phyloP scores from a whole-genome alignment of 1,139 yeast genomes.

The Kurtzmaniella quercitrusa region DNA sequence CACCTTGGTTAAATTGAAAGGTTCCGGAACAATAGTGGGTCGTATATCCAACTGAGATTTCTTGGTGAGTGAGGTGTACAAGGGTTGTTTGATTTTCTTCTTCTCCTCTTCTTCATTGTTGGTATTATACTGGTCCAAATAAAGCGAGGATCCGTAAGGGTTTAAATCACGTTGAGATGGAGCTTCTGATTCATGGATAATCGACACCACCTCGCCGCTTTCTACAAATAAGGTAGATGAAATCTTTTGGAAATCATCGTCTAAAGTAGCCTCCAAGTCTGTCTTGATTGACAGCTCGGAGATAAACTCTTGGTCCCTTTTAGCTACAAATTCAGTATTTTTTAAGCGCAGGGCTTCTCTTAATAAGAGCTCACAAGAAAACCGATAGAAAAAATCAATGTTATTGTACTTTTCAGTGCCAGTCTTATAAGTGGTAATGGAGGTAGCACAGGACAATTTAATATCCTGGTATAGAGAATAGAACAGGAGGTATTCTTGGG shows the following conservation, averaged over 20 bases:
- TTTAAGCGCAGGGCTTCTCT: constrained; percentile 60
- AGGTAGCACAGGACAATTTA: constrained; percentile 54
- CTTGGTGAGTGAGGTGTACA: constrained; percentile 63
- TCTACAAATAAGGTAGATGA: constrained; percentile 52
- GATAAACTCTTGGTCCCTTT: constrained; percentile 8
- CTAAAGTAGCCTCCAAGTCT: constrained; percentile 22
- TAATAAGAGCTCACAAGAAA: constrained; percentile 63
- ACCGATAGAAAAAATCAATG: constrained; percentile 67
- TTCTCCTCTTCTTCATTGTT: constrained; percentile 20
- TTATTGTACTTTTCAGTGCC: constrained; percentile 56
- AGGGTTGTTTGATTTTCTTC: constrained; percentile 45
- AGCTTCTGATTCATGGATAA: constrained; percentile 25
- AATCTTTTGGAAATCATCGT: constrained; percentile 64
- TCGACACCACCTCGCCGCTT: constrained; percentile 60
- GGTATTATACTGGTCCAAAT: constrained; percentile 17
- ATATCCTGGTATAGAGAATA: constrained; percentile 71
- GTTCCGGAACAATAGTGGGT: constrained; percentile 55
- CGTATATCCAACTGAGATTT: constrained; percentile 68
- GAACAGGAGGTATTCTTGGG: constrained; percentile 36
- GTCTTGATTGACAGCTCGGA: constrained; percentile 15
- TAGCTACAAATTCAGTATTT: constrained; percentile 10
- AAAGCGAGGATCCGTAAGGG: constrained; percentile 10
- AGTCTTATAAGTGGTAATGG: constrained; percentile 44
- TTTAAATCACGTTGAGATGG: constrained; percentile 15
- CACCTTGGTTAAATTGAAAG: constrained; percentile 54